phyloP scores from a whole-genome alignment of 495 filamentous ascomycete species.

The Friedmanniomyces endolithicus region DNA sequence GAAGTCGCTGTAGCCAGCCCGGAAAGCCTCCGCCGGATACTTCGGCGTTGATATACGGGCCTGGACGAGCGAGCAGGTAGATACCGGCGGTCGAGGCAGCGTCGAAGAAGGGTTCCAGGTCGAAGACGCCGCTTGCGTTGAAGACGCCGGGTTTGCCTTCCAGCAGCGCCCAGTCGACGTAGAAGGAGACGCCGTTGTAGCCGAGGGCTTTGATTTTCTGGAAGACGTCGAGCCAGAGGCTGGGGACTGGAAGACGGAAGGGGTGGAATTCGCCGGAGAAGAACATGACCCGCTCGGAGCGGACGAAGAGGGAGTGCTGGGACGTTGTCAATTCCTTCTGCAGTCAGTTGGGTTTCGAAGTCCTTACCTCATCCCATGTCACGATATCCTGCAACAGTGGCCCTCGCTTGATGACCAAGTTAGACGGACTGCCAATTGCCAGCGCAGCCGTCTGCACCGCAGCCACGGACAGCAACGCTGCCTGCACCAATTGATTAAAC shows the following conservation, averaged over 20 bases:
- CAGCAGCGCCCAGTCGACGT: slow-evolving; percentile 66
- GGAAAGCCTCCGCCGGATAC: slow-evolving; percentile 51
- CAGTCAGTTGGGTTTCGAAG: not conserved
- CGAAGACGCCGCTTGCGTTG: slow-evolving; percentile 56
- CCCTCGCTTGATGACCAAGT: slow-evolving; percentile 11
- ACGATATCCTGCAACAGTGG: slow-evolving; percentile 33
- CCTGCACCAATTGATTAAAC: not conserved
- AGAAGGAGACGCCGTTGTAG: slow-evolving; percentile 47
- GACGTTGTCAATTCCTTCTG: slow-evolving; percentile 35
- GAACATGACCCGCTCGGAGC: slow-evolving; percentile 57
- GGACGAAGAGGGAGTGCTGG: slow-evolving; percentile 53
- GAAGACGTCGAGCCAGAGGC: slow-evolving; percentile 61
- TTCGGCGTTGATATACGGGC: slow-evolving; percentile 32
- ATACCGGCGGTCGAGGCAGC: slow-evolving; percentile 57
- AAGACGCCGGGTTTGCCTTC: slow-evolving; percentile 61
- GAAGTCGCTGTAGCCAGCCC: slow-evolving; percentile 41
- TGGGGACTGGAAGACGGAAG: slow-evolving; percentile 54
- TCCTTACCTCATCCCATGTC: slow-evolving; percentile 10
- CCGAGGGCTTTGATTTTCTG: slow-evolving; percentile 69
- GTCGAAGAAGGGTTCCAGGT: slow-evolving; percentile 56
- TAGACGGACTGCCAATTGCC: slow-evolving; percentile 1
- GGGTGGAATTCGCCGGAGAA: slow-evolving; percentile 42
- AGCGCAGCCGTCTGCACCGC: slow-evolving; percentile 2
- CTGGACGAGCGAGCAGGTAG: slow-evolving; percentile 63
- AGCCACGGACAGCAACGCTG: slow-evolving; percentile 8